Base-by-base conservation (phyloP, 805 yeast species). In the Ogataea minuta region DNA sequence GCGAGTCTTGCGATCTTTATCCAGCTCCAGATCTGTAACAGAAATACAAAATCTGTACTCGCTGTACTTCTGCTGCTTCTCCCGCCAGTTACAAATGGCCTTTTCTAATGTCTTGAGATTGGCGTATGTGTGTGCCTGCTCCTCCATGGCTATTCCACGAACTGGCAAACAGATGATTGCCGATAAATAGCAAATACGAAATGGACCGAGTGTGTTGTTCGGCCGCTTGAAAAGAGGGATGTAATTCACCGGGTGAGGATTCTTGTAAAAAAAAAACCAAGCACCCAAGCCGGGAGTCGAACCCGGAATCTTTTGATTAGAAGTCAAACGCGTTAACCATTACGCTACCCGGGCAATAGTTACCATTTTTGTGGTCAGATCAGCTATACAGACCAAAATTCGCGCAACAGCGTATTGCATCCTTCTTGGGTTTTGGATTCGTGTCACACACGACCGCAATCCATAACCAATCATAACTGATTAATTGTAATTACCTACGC, bases 281-380 rank as follows among this genome's bases (percentile, higher is more conserved):
- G 56, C 67, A 63, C 67, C 67, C 68, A 62, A 53, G 67, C 66
- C 57, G 68, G 67, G 79, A 72, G 76, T 73, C 79, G 79, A 73
- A 73, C 79, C 75, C 77, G 71, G 72, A 73, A 72, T 74, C 78
- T 72, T 71, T 72, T 73, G 79, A 73, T 74, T 72, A 73, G 78
- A 73, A 73, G 77, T 74, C 77, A 74, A 73, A 73, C 76, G 79
- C 78, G 79, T 71, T 73, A 72, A 73, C 79, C 78, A 73, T 74
- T 74, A 71, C 77, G 79, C 79, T 71, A 73, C 77, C 66, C 75
- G 68, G 74, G 75, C 76, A 40, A 25, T 26, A n/a, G 10, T 27
- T 16, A 15, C 9, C 9, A 15, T n/a, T 11, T 24, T 20, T 12
- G 14, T 17, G 25, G 12, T 12, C 11, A n/a, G 19, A n/a, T n/a